Base-by-base conservation (phyloP, 73 alveolate species). In the Paraurostyla sp. region DNA sequence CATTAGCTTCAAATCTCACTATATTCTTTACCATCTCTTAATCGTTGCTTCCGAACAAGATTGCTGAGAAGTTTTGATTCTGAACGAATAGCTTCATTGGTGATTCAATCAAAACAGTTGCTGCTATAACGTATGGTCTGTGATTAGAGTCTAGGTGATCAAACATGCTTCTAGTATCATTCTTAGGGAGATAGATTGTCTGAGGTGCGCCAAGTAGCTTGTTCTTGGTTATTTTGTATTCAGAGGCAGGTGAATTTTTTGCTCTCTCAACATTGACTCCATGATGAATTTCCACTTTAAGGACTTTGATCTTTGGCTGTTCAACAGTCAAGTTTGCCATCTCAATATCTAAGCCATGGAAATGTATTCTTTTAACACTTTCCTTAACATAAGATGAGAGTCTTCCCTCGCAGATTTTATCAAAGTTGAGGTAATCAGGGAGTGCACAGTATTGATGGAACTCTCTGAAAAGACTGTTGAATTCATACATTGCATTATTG, bases 31-130 rank as follows among this genome's bases (percentile, higher is more conserved):
- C 83, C 3, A n/a, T 23, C 11, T 91, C 95, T 11, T 49, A 20
- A 54, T 91, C 91, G 43, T 62, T 71, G 20, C 76, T 50, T 0
- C 95, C 95, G 59, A 91, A 91, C 7, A 91, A 54, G 6, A 91
- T 65, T 25, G 75, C 46, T 32, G 91, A 82, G 69, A 27, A 68
- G 88, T 91, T 91, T 58, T 91, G 85, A 63, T 91, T 91, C 57
- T 78, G 46, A 36, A 91, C 95, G 50, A 73, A 91, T 20, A 91
- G 71, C 91, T 84, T 91, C 95, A 91, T 91, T 18, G 95, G 95
- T 3, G 95, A 91, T 48, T 91, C 91, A n/a, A 91, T 52, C 36
- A 91, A 50, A 0, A 73, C 50, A 0, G 93, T 91, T 22, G 82
- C 91, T 4, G 91, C 63, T n/a, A 91, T 73, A 11, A 91, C 78